Evolutionary conservation across 352 stramenopile genomes (phyloP), one percentile per base, ranked within the genome.

Genomic region (Globisporangium nunn): DNA sequence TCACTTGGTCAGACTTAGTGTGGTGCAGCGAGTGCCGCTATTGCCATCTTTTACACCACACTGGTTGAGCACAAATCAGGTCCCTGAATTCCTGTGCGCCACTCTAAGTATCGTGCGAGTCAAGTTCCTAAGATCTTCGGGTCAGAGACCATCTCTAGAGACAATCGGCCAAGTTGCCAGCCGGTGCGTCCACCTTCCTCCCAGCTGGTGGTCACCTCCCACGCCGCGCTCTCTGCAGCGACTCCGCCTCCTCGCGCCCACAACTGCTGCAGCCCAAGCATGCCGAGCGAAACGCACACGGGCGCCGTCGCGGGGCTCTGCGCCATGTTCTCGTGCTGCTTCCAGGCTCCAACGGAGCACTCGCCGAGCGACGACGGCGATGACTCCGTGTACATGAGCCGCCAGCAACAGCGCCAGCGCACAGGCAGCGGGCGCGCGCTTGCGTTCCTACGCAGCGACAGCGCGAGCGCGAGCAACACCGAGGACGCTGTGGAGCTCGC

Each of bases 261-360:
- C 10, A 45, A 45, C 41, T 15, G 37, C 4, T 14, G 15, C 41
- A 0, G 12, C 8, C 2, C 41, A 15, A 10, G 5, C 41, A 46
- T 46, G 41, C 6, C 17, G 12, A 46, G 41, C 41, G 41, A 46
- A 46, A 14, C 11, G 41, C 41, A 17, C 41, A 46, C 14, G 10
- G 29, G 54, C 29, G 65, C 64, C 6, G 67, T 58, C 35, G 66
- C 65, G 17, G 60, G 72, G 14, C 59, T 88, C 11, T 72, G 65
- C 45, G 61, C 74, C 8, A 71, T 85, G 41, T 33, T 88, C 4
- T 69, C 67, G 23, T 88, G 74, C 57, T 88, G 76, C 57, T 88
- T 88, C 66, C 78, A 80, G 63, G 61, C 72, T 2, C 37, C 68
- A 30, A 61, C 67, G 41, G 61, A 66, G 37, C 61, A 62, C 41